Conservation (phyloP, 257 asterid species). For the Petrea volubilis region DNA sequence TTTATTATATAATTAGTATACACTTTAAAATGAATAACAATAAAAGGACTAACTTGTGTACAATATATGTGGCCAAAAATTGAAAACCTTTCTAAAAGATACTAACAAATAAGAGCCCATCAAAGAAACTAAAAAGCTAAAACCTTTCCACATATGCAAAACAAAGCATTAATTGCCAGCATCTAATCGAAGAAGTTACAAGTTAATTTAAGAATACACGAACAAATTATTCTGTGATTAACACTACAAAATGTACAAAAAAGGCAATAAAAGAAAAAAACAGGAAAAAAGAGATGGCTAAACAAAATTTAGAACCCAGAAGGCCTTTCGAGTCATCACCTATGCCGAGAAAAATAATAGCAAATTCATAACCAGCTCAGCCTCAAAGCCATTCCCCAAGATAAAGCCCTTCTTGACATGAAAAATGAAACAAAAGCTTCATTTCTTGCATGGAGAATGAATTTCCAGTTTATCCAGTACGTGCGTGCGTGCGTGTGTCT, state of each 20-base stretch:
- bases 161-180: slow-evolving; percentile 5
- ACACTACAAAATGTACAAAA: not conserved
- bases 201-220: slow-evolving; percentile 22
- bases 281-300: not conserved
- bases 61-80: too few relatives aligned
- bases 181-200: not conserved
- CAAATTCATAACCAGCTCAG: not conserved
- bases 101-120: too few relatives aligned
- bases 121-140: not conserved
- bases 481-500: too few relatives aligned
- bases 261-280: not conserved
- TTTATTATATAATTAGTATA: too few relatives aligned
- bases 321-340: not conserved
- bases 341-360: not conserved
- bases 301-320: slow-evolving; percentile 12
- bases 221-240: not conserved
- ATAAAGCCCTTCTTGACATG: slow-evolving; percentile 3
- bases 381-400: not conserved
- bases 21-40: too few relatives aligned
- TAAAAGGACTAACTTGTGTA: too few relatives aligned
- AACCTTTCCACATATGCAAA: not conserved
- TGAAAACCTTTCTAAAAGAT: too few relatives aligned
- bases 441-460: not conserved
- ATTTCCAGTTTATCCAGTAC: not conserved
- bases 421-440: slow-evolving; percentile 4